Conservation (phyloP, 345 rosid species). For the Firmiana major region DNA sequence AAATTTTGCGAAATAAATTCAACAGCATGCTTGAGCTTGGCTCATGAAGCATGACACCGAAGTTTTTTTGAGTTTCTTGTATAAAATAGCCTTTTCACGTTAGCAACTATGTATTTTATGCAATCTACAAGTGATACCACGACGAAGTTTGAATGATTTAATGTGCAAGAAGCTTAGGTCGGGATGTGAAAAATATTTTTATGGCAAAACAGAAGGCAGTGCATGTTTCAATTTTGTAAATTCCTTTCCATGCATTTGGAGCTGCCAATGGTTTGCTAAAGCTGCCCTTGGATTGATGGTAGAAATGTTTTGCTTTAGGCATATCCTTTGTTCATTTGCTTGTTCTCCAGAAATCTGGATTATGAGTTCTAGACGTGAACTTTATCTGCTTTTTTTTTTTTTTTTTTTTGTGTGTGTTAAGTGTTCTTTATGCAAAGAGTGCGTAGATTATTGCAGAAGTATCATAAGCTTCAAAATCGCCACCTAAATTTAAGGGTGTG, state of each 20-base stretch:
- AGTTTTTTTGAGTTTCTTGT: neutral
- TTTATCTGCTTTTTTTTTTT: neutral
- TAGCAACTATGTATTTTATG: neutral
- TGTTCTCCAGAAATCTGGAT: neutral
- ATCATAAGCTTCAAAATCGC: too few species aligned
- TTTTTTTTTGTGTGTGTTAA: too few species aligned
- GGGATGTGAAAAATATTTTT: neutral
- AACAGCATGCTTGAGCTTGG: neutral
- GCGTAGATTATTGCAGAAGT: too few species aligned
- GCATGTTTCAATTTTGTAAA: neutral
- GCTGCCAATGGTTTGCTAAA: neutral
- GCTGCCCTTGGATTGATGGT: neutral
- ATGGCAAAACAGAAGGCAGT: neutral
- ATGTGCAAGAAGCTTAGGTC: neutral
- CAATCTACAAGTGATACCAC: neutral
- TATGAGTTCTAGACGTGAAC: neutral
- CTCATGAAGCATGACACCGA: neutral
- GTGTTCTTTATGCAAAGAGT: too few species aligned
- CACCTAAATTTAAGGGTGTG: too few species aligned
- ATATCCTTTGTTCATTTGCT: neutral
- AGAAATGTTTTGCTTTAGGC: neutral
- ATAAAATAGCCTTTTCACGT: neutral
- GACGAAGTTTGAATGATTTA: neutral
- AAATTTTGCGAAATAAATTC: neutral
- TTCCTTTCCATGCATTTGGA: neutral